Conservation (phyloP, 768 basidiomycete species). For the Pseudohyphozyma bogoriensis region DNA sequence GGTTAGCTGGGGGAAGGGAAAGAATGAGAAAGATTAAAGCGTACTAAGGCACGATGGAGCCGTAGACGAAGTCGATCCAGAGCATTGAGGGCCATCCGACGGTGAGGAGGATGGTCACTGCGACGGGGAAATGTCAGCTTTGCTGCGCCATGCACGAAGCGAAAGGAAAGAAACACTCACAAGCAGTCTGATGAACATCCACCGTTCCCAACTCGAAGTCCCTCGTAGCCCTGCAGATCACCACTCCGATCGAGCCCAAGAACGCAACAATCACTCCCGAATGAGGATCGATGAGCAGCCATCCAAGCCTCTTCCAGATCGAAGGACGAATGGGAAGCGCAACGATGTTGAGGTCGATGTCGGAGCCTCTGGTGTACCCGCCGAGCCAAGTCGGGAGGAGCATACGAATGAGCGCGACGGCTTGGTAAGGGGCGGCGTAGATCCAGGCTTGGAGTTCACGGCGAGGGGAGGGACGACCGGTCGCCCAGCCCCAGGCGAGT, state of each 20-base stretch:
- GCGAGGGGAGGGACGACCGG: conserved; percentile 17
- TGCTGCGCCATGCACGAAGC: neutral
- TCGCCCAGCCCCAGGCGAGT: conserved; percentile 20
- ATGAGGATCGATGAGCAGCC: conserved; percentile 21
- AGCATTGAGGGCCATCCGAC: conserved; percentile 24
- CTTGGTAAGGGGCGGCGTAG: conserved; percentile 27
- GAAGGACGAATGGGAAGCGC: conserved; percentile 6
- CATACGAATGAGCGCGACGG: conserved; percentile 22
- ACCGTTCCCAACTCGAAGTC: conserved; percentile 22
- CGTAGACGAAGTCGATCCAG: conserved; percentile 26
- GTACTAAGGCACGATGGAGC: conserved; percentile 25
- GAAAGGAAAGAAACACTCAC: conserved; percentile 1
- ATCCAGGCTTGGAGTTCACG: conserved; percentile 21
- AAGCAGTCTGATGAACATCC: conserved; percentile 20
- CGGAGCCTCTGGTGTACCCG: conserved; percentile 19
- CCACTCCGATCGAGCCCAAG: conserved; percentile 16
- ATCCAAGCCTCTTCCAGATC: conserved; percentile 9
- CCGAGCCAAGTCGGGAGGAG: conserved; percentile 19
- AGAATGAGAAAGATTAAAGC: neutral
- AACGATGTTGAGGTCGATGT: conserved; percentile 24
- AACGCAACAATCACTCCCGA: conserved; percentile 15
- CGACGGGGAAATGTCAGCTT: neutral
- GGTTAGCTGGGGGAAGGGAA: neutral
- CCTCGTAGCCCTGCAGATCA: conserved; percentile 17
- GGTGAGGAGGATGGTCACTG: conserved; percentile 26